Base-by-base conservation (phyloP, 1,284 basidiomycete species). In the Spongiforma sp. region DNA sequence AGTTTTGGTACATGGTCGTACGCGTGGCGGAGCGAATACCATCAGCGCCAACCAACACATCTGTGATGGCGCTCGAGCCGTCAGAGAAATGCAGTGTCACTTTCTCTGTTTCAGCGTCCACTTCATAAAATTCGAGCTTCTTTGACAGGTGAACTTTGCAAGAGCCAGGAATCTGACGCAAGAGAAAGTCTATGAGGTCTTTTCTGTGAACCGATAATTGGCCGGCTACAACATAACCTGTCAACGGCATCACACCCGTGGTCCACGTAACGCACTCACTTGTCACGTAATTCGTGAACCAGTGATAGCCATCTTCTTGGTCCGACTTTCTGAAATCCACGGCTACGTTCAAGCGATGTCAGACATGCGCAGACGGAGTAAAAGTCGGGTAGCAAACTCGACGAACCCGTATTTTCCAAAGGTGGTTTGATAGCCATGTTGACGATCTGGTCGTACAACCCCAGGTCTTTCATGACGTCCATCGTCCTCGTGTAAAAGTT, bases 11-110 rank as follows among this genome's bases (percentile, higher is more conserved):
- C 70, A 73, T 73, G 30, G 54, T 64, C 33, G 32, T 65, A 39
- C 73, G 72, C 7, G 72, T 68, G 21, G 54, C 62, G 0, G 72
- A 73, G 19, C 17, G 66, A 41, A 75, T 64, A 14, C 73, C 74
- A 52, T 73, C 72, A 1, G 71, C 74, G 1, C 79, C 79, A 12
- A 81, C 65, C 32, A 82, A 68, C 5, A 82, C 61, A 57, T 82
- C 78, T 3, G 77, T 70, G 24, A 66, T 57, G 0, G 69, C 67
- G 14, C 67, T 73, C 15, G 76, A 70, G 4, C 75, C 77, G 41
- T 80, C 77, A 1, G 72, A 43, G 64, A 82, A 81, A 57, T 75
- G 61, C 21, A 80, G 56, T 1, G 56, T 68, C 32, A 74, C 67
- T 26, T 62, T 62, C 5, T 68, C 62, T 1, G 59, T 64, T n/a